phyloP scores from a whole-genome alignment of 148 eudicot genomes.

The Rhododendron vialii region DNA sequence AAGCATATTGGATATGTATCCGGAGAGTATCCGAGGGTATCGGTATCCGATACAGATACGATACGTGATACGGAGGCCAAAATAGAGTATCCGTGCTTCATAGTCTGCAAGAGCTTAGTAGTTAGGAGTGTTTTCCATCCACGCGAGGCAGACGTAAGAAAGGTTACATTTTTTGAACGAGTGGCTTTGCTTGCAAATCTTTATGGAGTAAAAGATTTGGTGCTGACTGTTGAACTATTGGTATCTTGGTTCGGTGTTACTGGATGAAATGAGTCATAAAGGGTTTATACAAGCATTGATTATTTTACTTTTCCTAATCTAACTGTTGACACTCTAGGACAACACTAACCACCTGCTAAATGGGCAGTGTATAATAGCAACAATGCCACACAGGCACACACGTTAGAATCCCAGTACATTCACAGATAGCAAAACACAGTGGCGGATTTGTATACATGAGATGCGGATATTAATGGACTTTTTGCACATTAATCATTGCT shows the following conservation, averaged over 20 bases:
- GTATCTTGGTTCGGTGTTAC: background rate
- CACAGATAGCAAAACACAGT: background rate
- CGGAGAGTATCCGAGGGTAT: no score
- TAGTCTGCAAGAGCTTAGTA: background rate
- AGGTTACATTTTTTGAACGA: background rate
- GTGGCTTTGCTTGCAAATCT: background rate
- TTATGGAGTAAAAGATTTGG: background rate
- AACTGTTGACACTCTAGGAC: background rate
- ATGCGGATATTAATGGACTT: background rate
- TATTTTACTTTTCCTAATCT: background rate
- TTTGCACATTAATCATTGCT: background rate
- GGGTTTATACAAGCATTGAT: background rate
- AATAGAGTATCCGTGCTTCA: no score
- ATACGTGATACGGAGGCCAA: no score
- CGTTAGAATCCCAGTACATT: background rate
- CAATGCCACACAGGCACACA: background rate
- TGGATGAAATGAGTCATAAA: background rate
- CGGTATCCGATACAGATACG: no score
- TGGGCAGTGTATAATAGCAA: background rate
- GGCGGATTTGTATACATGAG: background rate
- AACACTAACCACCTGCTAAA: background rate
- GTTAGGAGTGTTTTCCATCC: background rate
- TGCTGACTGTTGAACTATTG: conserved; percentile 5
- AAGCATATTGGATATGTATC: no score
- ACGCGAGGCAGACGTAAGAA: background rate